These are phyloP conservation scores for Wolfiporia cocos DNA, from an alignment of 1,284 basidiomycete genomes.

Conservation along the genomic window DNA sequence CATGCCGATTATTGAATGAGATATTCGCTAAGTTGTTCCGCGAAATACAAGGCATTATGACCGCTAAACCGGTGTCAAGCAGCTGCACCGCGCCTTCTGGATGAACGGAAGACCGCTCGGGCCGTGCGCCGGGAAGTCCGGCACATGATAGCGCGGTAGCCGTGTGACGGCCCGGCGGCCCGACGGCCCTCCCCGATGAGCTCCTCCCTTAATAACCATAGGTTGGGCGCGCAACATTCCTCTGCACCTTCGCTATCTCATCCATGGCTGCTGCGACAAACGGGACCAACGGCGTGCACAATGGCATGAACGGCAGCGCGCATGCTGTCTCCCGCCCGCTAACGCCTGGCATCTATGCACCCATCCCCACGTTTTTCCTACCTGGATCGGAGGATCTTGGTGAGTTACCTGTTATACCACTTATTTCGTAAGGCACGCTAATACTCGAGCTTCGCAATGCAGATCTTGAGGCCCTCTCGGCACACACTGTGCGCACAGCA, in stretches of 20 bases:
- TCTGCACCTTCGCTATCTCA: not conserved
- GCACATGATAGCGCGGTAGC: not conserved
- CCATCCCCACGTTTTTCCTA: slow-evolving; percentile 81
- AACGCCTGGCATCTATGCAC: slow-evolving; percentile 76
- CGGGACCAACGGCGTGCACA: slow-evolving; percentile 1
- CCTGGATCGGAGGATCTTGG: slow-evolving; percentile 74
- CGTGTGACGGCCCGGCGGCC: not conserved
- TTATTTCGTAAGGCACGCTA: not conserved
- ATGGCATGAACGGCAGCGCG: slow-evolving; percentile 13
- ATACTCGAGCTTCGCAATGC: not conserved
- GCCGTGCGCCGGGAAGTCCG: too few relatives aligned
- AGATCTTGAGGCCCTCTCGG: slow-evolving; percentile 71
- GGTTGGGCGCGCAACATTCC: not conserved
- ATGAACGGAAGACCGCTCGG: not conserved
- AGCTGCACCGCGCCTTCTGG: too few relatives aligned
- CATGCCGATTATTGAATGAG: too few relatives aligned
- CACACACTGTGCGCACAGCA: slow-evolving; percentile 69
- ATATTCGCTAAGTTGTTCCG: too few relatives aligned
- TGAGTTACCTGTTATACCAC: slow-evolving; percentile 27
- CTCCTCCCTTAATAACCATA: slow-evolving; percentile 3
- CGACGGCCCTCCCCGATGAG: not conserved
- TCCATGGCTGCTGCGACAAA: slow-evolving; percentile 5
- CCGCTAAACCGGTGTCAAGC: too few relatives aligned
- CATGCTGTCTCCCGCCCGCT: slow-evolving; percentile 38
- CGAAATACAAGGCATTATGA: too few relatives aligned